These are phyloP conservation scores for Avicennia marina DNA, from an alignment of 257 asterid genomes.

Conservation along the genomic window DNA sequence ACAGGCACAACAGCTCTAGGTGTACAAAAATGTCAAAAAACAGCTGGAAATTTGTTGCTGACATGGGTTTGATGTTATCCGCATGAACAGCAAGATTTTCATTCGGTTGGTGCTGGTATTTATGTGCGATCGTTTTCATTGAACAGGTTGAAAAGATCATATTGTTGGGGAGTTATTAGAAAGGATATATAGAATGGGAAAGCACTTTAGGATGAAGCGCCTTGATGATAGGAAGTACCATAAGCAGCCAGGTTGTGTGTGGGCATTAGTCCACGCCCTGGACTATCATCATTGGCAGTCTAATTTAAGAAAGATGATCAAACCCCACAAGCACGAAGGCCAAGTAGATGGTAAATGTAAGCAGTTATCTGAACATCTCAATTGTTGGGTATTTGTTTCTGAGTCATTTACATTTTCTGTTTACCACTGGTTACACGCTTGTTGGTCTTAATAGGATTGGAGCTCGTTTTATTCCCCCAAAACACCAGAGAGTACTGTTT, in stretches of 20 bases:
- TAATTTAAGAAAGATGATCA: conserved; percentile 35
- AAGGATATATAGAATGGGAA: conserved; percentile 42
- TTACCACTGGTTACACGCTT: too few relatives aligned
- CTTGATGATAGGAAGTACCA: conserved; percentile 23
- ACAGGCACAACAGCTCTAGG: neutral
- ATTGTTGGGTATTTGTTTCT: neutral
- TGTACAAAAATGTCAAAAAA: neutral
- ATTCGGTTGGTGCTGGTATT: neutral
- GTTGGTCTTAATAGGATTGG: too few relatives aligned
- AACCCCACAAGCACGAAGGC: conserved; percentile 23
- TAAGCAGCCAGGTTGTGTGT: conserved; percentile 48
- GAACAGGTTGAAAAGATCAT: conserved; percentile 2
- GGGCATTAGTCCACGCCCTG: conserved; percentile 57
- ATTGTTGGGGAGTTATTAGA: neutral
- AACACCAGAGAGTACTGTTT: too few relatives aligned
- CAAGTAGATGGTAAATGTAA: conserved; percentile 25
- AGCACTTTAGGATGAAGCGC: conserved; percentile 26
- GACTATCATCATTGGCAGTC: conserved; percentile 56
- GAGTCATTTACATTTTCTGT: too few relatives aligned
- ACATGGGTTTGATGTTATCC: neutral
- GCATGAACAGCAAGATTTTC: neutral
- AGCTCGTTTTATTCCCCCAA: too few relatives aligned
- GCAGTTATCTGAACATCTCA: neutral
- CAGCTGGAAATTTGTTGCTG: neutral
- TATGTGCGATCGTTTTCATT: too few relatives aligned